Percentiles rank a stretch among this genome's conserved stretches.
Evolutionary conservation across 2,329 filamentous ascomycete species (phyloP).

Genomic region (Diaporthe citriasiana): DNA sequence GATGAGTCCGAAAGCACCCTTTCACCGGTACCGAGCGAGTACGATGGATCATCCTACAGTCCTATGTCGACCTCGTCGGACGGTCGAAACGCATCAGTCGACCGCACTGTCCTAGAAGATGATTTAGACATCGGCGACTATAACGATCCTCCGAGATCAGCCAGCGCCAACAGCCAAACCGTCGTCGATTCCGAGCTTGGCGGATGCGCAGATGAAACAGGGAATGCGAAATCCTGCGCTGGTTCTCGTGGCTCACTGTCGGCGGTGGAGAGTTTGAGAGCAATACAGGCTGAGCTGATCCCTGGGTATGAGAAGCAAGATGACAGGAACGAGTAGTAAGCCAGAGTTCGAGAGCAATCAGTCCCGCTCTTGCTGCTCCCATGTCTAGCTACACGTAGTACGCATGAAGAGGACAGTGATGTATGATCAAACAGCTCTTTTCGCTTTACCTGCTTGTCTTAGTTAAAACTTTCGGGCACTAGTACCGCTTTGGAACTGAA

Average conservation of each 20-base stretch:
- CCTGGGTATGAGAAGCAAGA: background rate
- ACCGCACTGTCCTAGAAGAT: background rate
- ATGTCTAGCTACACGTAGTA: background rate
- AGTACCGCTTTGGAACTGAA: too few species aligned
- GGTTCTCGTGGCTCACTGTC: background rate
- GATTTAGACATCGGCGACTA: slow-evolving; percentile 4
- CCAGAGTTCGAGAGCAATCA: background rate
- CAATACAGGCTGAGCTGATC: background rate
- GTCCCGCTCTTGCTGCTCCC: background rate
- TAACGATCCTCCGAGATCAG: background rate
- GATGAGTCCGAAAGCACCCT: background rate
- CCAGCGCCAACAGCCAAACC: background rate
- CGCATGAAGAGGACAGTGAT: too few species aligned
- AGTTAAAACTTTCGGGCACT: too few species aligned
- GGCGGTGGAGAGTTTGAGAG: background rate
- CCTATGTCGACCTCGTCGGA: background rate
- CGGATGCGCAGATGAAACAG: rapidly evolving
- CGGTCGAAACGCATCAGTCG: background rate
- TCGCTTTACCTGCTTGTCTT: background rate
- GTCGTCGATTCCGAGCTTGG: too few species aligned
- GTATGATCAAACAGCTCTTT: background rate
- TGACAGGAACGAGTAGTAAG: background rate
- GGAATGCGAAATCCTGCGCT: too few species aligned
- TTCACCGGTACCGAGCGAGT: background rate
- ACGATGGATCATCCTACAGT: background rate